Evolutionary conservation across 306 rosid genomes (phyloP).

Genomic region (Potentilla sterilis): DNA sequence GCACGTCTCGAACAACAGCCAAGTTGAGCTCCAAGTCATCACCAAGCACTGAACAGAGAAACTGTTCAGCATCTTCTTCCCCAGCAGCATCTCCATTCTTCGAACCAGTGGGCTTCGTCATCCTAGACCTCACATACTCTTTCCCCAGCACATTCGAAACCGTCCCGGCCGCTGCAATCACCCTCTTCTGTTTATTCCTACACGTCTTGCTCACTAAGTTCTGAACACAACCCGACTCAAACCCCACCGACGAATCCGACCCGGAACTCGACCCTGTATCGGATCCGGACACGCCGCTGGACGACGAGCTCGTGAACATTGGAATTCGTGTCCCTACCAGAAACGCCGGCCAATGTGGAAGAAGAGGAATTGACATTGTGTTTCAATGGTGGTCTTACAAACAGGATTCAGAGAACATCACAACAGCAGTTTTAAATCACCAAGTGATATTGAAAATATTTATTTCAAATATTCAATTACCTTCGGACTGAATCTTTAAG

Average conservation of each 20-base stretch:
- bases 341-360: conserved; percentile 39
- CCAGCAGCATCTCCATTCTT: conserved; percentile 29
- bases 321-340: conserved; percentile 31
- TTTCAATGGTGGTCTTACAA: too few species aligned
- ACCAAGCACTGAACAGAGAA: conserved; percentile 82
- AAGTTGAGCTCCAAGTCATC: conserved; percentile 58
- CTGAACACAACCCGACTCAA: conserved; percentile 37
- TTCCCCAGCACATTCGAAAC: conserved; percentile 80
- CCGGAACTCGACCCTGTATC: conserved; percentile 52
- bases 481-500: too few species aligned
- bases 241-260: conserved; percentile 66
- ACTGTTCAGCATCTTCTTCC: conserved; percentile 61
- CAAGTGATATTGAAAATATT: too few species aligned
- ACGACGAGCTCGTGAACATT: conserved; percentile 36
- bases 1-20: conserved; percentile 78
- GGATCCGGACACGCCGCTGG: conserved; percentile 36
- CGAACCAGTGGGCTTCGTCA: conserved; percentile 36
- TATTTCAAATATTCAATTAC: too few species aligned
- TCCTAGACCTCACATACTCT: conserved; percentile 51
- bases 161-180: conserved; percentile 69
- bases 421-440: too few species aligned
- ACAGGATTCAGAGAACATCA: too few species aligned
- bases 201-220: conserved; percentile 33
- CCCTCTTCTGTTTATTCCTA: conserved; percentile 62
- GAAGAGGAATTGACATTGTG: too few species aligned